Evolutionary conservation across 148 eudicot genomes (phyloP), one percentile per base, ranked within the genome.

Genomic region (Euryodendron excelsum): DNA sequence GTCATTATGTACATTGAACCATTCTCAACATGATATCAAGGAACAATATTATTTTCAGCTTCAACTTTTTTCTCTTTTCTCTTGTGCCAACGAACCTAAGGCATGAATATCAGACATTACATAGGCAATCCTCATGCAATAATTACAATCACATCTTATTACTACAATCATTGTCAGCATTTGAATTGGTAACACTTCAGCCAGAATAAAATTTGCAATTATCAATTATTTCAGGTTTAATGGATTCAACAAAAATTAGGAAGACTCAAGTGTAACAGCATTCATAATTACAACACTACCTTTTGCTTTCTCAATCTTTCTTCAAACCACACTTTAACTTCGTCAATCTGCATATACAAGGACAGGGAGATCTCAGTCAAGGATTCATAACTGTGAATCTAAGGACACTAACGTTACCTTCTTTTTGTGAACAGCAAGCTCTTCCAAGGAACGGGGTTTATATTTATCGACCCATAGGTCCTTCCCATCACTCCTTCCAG

Each of bases 341-440:
- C 99, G 84, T 93, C 99, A 84, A 93, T 93, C 99, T 96, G 90
- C 79, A 82, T 76, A 69, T 55, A 27, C 61, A 84, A 74, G 69
- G 14, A 68, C 34, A 45, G 37, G 3, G 69, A 39, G 69, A 65
- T 60, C 23, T 27, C 65, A 80, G 55, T 44, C 61, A 23, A 73
- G n/a, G 52, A 70, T 27, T 44, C 72, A 80, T 63, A 36, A 28
- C 30, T 45, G 67, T 53, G 20, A 79, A 44, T 36, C 36, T 11
- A 80, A 30, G 25, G 33, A 80, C 12, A 61, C 67, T 56, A 14
- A 28, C 8, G 68, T 68, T 80, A 96, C 99, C 97, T 96, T 96
- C 91, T 93, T 96, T 81, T 91, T 96, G 73, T 96, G 93, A 82
- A 96, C 97, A 44, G 91, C 91, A 18, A 96, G 93, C 80, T 91